Percentiles rank a stretch among this genome's conserved stretches.
These are phyloP conservation scores for Fusarium caatingaense DNA, from an alignment of 2,329 filamentous ascomycete genomes.

Conservation along the genomic window DNA sequence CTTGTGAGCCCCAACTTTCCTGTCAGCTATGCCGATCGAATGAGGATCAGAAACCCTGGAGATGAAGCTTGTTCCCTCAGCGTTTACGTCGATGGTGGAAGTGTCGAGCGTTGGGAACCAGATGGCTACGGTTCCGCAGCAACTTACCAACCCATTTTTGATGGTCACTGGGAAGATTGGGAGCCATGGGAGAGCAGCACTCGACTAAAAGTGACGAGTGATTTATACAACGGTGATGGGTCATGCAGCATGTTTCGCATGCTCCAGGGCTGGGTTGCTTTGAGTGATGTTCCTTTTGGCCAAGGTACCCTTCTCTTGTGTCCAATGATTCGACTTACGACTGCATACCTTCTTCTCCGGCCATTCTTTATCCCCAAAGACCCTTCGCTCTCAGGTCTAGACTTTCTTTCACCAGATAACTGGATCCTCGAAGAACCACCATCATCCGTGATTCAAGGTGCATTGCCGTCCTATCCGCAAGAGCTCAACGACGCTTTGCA, in stretches of 20 bases:
- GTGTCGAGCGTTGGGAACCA: constrained; percentile 74
- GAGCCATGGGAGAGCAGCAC: constrained; percentile 79
- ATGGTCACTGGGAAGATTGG: constrained; percentile 78
- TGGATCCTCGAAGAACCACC: constrained; percentile 63
- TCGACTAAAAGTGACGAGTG: constrained; percentile 71
- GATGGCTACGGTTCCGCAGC: constrained; percentile 67
- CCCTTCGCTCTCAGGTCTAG: constrained; percentile 52
- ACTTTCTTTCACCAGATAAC: constrained; percentile 59
- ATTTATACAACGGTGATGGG: constrained; percentile 78
- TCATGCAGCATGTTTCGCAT: constrained; percentile 81
- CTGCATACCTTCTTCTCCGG: constrained; percentile 79
- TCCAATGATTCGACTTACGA: constrained; percentile 75
- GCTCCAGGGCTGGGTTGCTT: constrained; percentile 80
- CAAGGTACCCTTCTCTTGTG: constrained; percentile 80
- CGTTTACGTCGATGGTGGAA: constrained; percentile 73
- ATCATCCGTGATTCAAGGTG: constrained; percentile 72
- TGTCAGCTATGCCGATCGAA: constrained; percentile 69
- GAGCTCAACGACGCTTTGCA: constrained; percentile 74
- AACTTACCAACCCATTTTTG: constrained; percentile 74
- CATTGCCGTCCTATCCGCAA: constrained; percentile 73
- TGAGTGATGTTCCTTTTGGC: constrained; percentile 71
- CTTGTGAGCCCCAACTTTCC: constrained; percentile 60
- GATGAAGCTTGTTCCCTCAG: constrained; percentile 66
- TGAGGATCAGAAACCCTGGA: constrained; percentile 64
- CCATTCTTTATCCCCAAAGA: constrained; percentile 72